Base-by-base conservation (phyloP, 257 asterid genomes). In the Eustoma russellianum region DNA sequence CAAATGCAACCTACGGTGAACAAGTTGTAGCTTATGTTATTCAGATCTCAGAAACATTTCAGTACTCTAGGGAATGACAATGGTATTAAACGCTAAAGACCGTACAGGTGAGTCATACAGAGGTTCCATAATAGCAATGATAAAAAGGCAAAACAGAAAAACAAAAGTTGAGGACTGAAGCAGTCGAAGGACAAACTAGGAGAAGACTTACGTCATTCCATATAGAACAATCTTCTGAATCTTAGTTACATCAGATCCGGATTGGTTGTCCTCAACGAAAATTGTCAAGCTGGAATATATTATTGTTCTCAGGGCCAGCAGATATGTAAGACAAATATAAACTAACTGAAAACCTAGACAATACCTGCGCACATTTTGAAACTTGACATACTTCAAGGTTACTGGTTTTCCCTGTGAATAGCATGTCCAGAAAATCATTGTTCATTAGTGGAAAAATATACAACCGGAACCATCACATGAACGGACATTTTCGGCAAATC, bases 251-350 rank as follows among this genome's bases (percentile, higher is more conserved):
- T 88, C 98, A 49, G 90, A 66, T 53, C 78, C 93, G 53, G 86
- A 85, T 65, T 88, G 98, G 71, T 92, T 92, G 70, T 88, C 97
- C 80, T 92, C 98, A 3, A 92, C 77, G 76, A 92, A 92, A 62
- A 92, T 73, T 52, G 98, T 81, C 80, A 92, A 67, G 80, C 98
- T 88, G 93, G 17, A 59, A 28, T 24, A 38, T 59, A 66, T 33
- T 41, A 52, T 33, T 58, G 68, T 17, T 35, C 63, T 33, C 24
- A 45, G 50, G 50, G 52, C 61, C 28, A 63, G 17, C 46, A 4
- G 3, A 38, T 38, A 38, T 11, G 43, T 5, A 38, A 7, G 12
- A 38, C 43, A 38, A 8, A 38, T 38, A 38, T 11, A 4, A 38
- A 38, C 43, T 11, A 38, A 38, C 9, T 7, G 43, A 34, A 16